Evolutionary conservation across 2,329 filamentous ascomycete genomes (phyloP).

Genomic region (Bipolaris zeicola): DNA sequence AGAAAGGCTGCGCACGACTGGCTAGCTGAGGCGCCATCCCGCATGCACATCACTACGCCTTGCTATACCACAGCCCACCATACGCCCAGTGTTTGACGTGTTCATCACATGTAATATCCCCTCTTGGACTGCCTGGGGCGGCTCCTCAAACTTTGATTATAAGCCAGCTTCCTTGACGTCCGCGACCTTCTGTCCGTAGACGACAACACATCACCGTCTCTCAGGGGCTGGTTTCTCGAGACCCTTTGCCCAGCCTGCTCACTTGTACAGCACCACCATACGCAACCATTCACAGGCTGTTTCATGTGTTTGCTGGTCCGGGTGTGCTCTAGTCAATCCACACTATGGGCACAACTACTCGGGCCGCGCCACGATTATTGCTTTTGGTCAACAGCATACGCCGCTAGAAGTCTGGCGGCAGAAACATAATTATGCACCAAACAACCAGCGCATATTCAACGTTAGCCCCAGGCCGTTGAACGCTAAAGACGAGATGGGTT

Average conservation of each 20-base stretch:
- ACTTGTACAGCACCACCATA: neutral
- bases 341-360: neutral
- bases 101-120: neutral
- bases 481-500: neutral
- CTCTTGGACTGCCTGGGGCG: neutral
- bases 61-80: constrained; percentile 4
- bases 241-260: neutral
- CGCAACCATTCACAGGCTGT: neutral
- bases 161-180: neutral
- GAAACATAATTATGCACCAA: neutral
- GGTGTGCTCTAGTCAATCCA: neutral
- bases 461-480: neutral
- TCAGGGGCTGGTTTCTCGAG: neutral
- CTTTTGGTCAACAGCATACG: neutral
- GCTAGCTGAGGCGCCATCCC: constrained; percentile 12
- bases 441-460: neutral
- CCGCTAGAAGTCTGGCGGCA: neutral
- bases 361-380: neutral
- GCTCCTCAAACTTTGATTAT: constrained; percentile 2
- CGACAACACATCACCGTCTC: neutral
- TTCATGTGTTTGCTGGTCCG: neutral
- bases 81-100: neutral
- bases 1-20: constrained; percentile 6
- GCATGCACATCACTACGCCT: constrained; percentile 9
- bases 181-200: neutral